Base-by-base conservation (phyloP, 352 stramenopile species). In the Globisporangium apiculatum region DNA sequence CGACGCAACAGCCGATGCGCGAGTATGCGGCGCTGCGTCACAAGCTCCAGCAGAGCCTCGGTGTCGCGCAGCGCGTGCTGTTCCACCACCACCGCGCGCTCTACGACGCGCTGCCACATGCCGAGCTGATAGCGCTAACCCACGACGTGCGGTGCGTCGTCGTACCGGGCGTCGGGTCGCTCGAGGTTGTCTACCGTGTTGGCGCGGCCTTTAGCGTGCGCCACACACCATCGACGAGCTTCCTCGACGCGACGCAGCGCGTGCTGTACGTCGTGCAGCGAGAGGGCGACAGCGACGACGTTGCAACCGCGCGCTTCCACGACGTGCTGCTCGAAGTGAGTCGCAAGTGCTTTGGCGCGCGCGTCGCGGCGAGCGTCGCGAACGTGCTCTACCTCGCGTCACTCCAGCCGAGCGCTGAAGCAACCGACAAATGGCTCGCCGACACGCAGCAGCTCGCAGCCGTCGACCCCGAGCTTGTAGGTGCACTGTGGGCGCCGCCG, bases 361-460 rank as follows among this genome's bases (percentile, higher is more conserved):
- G 68, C 48, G 65, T 83, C 15, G 78, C 77, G 3, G 64, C 77
- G 9, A 81, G 60, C 37, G 64, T 89, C 5, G 75, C 80, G 10
- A 92, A 92, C 53, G 55, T 92, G 31, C 47, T 89, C 51, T 92
- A 89, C 55, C 71, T 92, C 40, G 76, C 80, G 40, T 83, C 79
- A 45, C 63, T 92, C 56, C 83, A 92, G 53, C 61, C 62, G 5
- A 71, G 41, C 14, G 36, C 37, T 0, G 36, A 62, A 1, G 45
- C 60, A 31, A 55, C 73, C 51, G 80, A 91, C 53, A 57, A 66
- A 24, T 92, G 80, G 80, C 61, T 92, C n/a, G 60, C 65, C n/a
- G 57, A 72, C 37, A 89, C 76, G 1, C 83, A 92, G 60, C 66
- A 68, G 6, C 60, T 91, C 15, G 66, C 69, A n/a, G 65, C 69